Evolutionary conservation across 2,329 filamentous ascomycete species (phyloP), one percentile per base, ranked within the genome.

Genomic region (Metarhizium guizhouense): DNA sequence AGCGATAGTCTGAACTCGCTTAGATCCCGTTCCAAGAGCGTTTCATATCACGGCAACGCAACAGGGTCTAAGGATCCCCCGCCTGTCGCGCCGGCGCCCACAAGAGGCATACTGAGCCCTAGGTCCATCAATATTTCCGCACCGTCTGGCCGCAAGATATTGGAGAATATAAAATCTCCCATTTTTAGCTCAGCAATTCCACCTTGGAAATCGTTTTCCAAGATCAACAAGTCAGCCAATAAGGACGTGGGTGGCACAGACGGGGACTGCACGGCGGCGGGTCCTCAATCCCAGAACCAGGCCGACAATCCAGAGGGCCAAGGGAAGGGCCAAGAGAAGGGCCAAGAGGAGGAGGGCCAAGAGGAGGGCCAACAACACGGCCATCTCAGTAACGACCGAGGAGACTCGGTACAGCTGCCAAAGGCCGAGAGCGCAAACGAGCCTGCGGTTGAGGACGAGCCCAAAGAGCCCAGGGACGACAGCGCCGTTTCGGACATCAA

Each of bases 21-120:
- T 34, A 56, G 54, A 47, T 47, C 29, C 43, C 59, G 61, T 29
- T 57, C 61, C 54, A 60, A 57, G 56, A 63, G 60, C 53, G 45
- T 61, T 51, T 52, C 57, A 54, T 56, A 52, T 30, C 36, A 51
- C 30, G 48, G 56, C 34, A 53, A 54, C 30, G 48, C 16, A 13
- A 20, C 40, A 38, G 30, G 18, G 38, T 25, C 30, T 18, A 36
- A 47, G 36, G 45, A 47, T 29, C 7, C 36, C 3, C 47, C 14
- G 48, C 48, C 54, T 10, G 25, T 47, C 20, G 36, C 53, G 54
- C 54, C 56, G 20, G 14, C 52, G 25, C 32, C 54, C 20, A 36
- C 50, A 14, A 5, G 20, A n/a, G 55, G 50, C 49, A 53, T 58
- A 7, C 30, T 58, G 51, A 42, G 47, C 42, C 54, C 56, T 7